These are phyloP conservation scores for Aurinia saxatilis DNA, from an alignment of 345 rosid genomes.

Conservation along the genomic window DNA sequence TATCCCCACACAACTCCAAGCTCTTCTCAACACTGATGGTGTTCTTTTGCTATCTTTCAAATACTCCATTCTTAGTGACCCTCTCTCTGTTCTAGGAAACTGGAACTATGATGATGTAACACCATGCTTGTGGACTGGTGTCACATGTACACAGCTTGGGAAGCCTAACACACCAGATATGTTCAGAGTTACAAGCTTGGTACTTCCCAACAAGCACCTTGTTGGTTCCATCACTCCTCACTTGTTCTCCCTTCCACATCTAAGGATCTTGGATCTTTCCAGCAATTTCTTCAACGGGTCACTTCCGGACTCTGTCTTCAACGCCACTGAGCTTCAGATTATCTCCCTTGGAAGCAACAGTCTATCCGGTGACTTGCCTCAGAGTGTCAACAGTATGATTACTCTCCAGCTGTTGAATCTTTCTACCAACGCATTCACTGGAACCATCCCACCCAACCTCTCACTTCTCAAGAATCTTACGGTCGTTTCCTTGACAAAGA, in stretches of 20 bases:
- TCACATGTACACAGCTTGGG: slow-evolving; percentile 44
- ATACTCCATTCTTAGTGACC: slow-evolving; percentile 59
- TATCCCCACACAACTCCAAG: slow-evolving; percentile 30
- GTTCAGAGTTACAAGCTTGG: slow-evolving; percentile 56
- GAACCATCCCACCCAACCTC: slow-evolving; percentile 46
- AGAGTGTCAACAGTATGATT: slow-evolving; percentile 32
- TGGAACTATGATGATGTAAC: slow-evolving; percentile 68
- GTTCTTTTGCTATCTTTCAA: slow-evolving; percentile 57
- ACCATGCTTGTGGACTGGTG: slow-evolving; percentile 73
- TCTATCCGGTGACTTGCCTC: slow-evolving; percentile 61
- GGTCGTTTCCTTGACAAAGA: slow-evolving; percentile 52
- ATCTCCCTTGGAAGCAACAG: slow-evolving; percentile 49
- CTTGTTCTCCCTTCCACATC: slow-evolving; percentile 43
- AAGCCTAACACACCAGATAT: slow-evolving; percentile 37
- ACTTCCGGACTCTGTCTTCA: slow-evolving; percentile 46
- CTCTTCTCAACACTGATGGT: slow-evolving; percentile 61
- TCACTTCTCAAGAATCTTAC: slow-evolving; percentile 49
- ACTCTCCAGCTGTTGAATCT: slow-evolving; percentile 56
- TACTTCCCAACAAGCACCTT: slow-evolving; percentile 48
- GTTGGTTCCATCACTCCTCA: slow-evolving; percentile 52
- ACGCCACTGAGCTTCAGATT: slow-evolving; percentile 44
- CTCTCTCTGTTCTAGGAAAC: slow-evolving; percentile 40
- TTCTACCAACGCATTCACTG: slow-evolving; percentile 68
- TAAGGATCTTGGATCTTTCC: slow-evolving; percentile 58
- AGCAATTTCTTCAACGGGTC: slow-evolving; percentile 60